Evolutionary conservation across 495 filamentous ascomycete species (phyloP), one percentile per base, ranked within the genome.

Genomic region (Neurospora pannonica): DNA sequence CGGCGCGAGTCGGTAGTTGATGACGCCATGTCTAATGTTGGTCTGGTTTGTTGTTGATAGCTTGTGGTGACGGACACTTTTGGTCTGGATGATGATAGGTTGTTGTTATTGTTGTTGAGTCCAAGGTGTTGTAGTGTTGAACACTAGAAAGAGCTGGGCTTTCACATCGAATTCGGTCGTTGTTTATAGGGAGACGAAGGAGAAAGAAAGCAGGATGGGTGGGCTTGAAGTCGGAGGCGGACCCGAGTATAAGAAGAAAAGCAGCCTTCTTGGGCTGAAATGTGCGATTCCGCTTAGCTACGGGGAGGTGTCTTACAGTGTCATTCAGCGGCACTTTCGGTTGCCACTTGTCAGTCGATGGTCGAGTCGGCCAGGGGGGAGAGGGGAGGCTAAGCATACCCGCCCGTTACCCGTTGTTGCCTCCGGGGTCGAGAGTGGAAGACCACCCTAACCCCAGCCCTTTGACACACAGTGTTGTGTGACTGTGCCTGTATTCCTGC

Each of bases 341-440:
- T 82, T 83, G 81, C 81, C 81, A 83, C 81, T 82, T 83, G 81
- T 79, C 81, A 83, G 75, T 80, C 79, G 74, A 78, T 80, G 78
- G 77, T 78, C 79, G 81, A 77, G 78, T 75, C 70, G 72, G 74
- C 74, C 71, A 74, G 72, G 75, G 75, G 78, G 78, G 76, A 43
- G 54, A 40, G 75, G 70, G 72, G 71, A 77, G 78, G 79, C 78
- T 81, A 79, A 79, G 78, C 74, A 74, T 75, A 77, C 76, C 76
- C 77, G 76, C 78, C 79, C 75, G 80, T 73, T 76, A 77, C 75
- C 79, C 77, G 74, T 78, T 78, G 73, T 67, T 67, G 54, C 54
- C 54, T 67, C 28, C 28, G 54, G 54, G 38, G 74, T 72, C 76
- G 70, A 74, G 75, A 70, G 43, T 69, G 75, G 70, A 75, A 76